Percentiles rank a stretch among this genome's conserved stretches.
phyloP scores from a whole-genome alignment of 805 yeast species.

The Hanseniaspora valbyensis region DNA sequence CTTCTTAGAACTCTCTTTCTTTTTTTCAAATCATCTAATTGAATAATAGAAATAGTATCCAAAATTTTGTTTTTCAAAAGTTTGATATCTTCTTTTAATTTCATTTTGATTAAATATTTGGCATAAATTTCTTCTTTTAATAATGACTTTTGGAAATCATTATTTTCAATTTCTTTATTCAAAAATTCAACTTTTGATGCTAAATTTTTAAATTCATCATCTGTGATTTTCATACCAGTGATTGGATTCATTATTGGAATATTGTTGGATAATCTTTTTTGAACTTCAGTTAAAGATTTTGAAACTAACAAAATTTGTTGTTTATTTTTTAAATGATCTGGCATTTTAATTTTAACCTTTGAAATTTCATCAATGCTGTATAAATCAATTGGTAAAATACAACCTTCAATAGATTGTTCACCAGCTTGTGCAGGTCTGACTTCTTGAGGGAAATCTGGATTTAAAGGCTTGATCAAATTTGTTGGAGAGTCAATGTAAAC shows the following conservation, averaged over 20 bases:
- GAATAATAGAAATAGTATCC: conserved; percentile 85
- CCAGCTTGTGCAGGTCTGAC: conserved; percentile 70
- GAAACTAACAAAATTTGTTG: conserved; percentile 50
- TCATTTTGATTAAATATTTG: conserved; percentile 54
- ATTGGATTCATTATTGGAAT: conserved; percentile 86
- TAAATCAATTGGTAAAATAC: conserved; percentile 75
- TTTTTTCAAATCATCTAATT: conserved; percentile 83
- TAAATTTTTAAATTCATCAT: conserved; percentile 59
- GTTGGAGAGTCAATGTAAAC: conserved; percentile 79
- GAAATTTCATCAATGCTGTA: conserved; percentile 65
- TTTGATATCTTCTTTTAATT: conserved; percentile 48
- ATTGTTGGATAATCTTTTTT: conserved; percentile 78
- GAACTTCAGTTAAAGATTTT: conserved; percentile 69
- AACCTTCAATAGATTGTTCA: conserved; percentile 54
- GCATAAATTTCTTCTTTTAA: conserved; percentile 53
- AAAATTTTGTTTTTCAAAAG: conserved; percentile 51
- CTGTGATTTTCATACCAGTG: conserved; percentile 84
- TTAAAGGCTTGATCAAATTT: conserved; percentile 63
- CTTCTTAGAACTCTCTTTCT: conserved; percentile 88
- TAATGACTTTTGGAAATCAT: conserved; percentile 55
- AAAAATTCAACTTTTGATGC: conserved; percentile 71
- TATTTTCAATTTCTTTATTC: conserved; percentile 59
- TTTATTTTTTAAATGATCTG: conserved; percentile 56
- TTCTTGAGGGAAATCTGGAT: conserved; percentile 74
- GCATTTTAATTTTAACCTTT: conserved; percentile 69